Evolutionary conservation across 1,284 basidiomycete genomes (phyloP), one percentile per base, ranked within the genome.

Genomic region (Apiotrichum gracile): DNA sequence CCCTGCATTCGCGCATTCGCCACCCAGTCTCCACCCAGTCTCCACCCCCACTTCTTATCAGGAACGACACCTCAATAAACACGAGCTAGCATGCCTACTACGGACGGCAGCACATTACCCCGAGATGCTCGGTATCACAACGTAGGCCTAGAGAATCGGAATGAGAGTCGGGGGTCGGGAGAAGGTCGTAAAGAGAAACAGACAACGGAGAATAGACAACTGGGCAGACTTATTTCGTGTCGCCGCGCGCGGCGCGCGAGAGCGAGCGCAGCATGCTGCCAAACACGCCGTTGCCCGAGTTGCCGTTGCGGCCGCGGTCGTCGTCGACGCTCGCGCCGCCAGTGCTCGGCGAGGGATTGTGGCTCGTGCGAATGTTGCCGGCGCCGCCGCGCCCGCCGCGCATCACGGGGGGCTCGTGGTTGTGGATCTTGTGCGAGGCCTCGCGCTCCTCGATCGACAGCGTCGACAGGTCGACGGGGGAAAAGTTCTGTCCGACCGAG

Each of bases 251-350:
- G 1, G 72, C 70, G n/a, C 72, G 61, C 52, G 67, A 69, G 34
- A 76, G 49, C 54, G 66, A 68, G 33, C 74, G 58, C 49, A 74
- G 39, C 39, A 75, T 66, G 51, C 64, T 73, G 39, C 67, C 66
- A 13, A 76, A 54, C n/a, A 76, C 53, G 17, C 73, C 68, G 37
- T 61, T 51, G 31, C 58, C 47, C 17, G 34, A 54, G 12, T 64
- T 64, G 22, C 67, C 62, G n/a, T 64, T 64, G 39, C 51, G 59
- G 31, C 10, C 31, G 31, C 31, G 31, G n/a, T 31, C 31, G 31
- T 31, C 31, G 31, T 31, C 12, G 31, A 14, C 31, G 9, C 31
- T 31, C 31, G 31, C 31, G 31, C 31, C 16, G 31, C 12, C 60
- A 61, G 51, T 39, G 29, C 31, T 44, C 47, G 39, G 29, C 44